Percentiles rank a stretch among this genome's conserved stretches.
phyloP scores from a whole-genome alignment of 2,329 filamentous ascomycete genomes.

The Exophiala sideris region DNA sequence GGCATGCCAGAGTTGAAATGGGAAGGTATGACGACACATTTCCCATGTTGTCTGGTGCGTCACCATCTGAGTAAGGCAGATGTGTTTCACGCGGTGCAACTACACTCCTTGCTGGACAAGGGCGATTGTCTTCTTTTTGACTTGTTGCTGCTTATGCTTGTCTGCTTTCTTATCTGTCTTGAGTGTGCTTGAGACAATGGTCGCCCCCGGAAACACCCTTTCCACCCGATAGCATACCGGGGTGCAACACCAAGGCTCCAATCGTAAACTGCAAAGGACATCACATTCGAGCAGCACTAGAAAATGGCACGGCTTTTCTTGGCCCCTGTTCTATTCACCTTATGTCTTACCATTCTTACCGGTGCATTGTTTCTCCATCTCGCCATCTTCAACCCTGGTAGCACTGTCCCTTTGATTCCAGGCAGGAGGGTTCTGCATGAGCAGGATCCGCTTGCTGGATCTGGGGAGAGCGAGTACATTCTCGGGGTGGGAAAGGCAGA shows the following conservation, averaged over 20 bases:
- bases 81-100: too few relatives aligned
- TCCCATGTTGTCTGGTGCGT: too few relatives aligned
- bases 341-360: slow-evolving; percentile 8
- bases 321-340: neutral
- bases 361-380: slow-evolving; percentile 8
- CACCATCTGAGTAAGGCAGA: too few relatives aligned
- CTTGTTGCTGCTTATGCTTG: too few relatives aligned
- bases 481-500: slow-evolving; percentile 69
- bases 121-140: too few relatives aligned
- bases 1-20: too few relatives aligned
- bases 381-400: slow-evolving; percentile 2
- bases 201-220: neutral
- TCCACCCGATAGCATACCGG: neutral
- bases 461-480: slow-evolving; percentile 49
- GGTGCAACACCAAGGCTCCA: neutral
- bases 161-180: neutral
- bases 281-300: neutral
- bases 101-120: too few relatives aligned
- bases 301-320: slow-evolving; percentile 18
- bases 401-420: slow-evolving; percentile 1
- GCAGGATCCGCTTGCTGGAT: neutral
- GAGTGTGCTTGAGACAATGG: neutral
- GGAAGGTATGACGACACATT: too few relatives aligned
- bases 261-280: neutral
- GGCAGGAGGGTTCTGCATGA: neutral